phyloP scores from a whole-genome alignment of 805 yeast genomes.

The Hanseniaspora occidentalis region DNA sequence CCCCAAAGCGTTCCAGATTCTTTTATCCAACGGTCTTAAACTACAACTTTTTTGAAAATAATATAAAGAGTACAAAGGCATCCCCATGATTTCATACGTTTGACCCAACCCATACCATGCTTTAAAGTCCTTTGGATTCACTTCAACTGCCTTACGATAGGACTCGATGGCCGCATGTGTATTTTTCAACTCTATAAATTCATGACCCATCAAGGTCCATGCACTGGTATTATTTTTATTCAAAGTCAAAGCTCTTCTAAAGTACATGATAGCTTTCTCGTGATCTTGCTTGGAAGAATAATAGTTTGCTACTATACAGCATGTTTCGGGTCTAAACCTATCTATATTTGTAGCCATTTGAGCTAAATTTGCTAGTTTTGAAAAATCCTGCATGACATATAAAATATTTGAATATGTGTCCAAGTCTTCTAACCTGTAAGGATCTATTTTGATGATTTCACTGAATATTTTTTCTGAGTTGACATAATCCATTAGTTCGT shows the following conservation, averaged over 20 bases:
- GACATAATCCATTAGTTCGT: slow-evolving; percentile 74
- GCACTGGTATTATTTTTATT: slow-evolving; percentile 76
- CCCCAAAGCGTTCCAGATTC: slow-evolving; percentile 96
- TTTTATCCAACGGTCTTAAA: slow-evolving; percentile 73
- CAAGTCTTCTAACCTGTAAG: slow-evolving; percentile 78
- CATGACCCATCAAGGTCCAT: slow-evolving; percentile 99
- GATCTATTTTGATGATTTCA: slow-evolving; percentile 58
- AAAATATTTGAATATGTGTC: slow-evolving; percentile 91
- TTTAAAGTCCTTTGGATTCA: slow-evolving; percentile 76
- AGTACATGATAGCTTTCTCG: slow-evolving; percentile 87
- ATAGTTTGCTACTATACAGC: slow-evolving; percentile 88
- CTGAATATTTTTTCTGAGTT: slow-evolving; percentile 76
- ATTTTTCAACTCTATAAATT: slow-evolving; percentile 89
- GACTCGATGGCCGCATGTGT: slow-evolving; percentile 96
- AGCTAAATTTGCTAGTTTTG: slow-evolving; percentile 77
- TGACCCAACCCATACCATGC: slow-evolving; percentile 99
- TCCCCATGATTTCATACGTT: slow-evolving; percentile 92
- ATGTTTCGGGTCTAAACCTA: slow-evolving; percentile 83
- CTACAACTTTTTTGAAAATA: slow-evolving; percentile 88
- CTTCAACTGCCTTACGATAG: slow-evolving; percentile 85
- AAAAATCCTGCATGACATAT: slow-evolving; percentile 81
- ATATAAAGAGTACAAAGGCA: slow-evolving; percentile 84
- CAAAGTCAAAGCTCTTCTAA: slow-evolving; percentile 74
- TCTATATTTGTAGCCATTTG: slow-evolving; percentile 76
- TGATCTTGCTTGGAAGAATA: slow-evolving; percentile 87